These are phyloP conservation scores for Waltergamsia citrina DNA, from an alignment of 2,329 filamentous ascomycete genomes.

Conservation along the genomic window DNA sequence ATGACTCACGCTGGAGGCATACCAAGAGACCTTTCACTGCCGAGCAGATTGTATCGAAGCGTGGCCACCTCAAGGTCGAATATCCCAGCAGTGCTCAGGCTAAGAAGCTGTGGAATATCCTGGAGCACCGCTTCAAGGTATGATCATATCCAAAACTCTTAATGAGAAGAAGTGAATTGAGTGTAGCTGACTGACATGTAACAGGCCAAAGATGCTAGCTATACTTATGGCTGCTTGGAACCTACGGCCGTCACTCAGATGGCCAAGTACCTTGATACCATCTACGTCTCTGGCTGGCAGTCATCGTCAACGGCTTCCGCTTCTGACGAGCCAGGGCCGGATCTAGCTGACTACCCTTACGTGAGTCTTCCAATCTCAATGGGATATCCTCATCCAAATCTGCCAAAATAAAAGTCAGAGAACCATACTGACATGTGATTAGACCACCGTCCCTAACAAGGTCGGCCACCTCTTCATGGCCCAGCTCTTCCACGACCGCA, in stretches of 20 bases:
- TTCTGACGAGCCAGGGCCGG: conserved; percentile 91
- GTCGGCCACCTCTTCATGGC: conserved; percentile 96
- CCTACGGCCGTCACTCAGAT: conserved; percentile 99
- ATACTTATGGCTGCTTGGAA: conserved; percentile 94
- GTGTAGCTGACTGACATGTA: neutral
- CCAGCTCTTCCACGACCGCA: conserved; percentile 98
- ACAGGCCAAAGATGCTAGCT: conserved; percentile 76
- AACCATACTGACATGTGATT: conserved; percentile 1
- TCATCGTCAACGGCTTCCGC: conserved; percentile 92
- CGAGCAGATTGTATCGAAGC: conserved; percentile 93
- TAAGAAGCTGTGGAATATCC: conserved; percentile 90
- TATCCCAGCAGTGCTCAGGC: conserved; percentile 83
- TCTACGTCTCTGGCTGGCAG: conserved; percentile 99
- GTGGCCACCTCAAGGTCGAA: conserved; percentile 81
- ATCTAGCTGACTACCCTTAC: conserved; percentile 96
- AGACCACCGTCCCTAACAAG: conserved; percentile 98
- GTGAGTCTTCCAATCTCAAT: conserved; percentile 44
- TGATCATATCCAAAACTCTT: conserved; percentile 8
- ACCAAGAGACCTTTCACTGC: conserved; percentile 91
- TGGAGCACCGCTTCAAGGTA: conserved; percentile 82
- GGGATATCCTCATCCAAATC: neutral
- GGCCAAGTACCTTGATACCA: conserved; percentile 96
- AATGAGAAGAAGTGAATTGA: conserved; percentile 1
- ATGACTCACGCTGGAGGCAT: conserved; percentile 80
- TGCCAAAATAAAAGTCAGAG: neutral